A percentile compares a stretch with the other conserved stretches of the same genome.
Conservation (phyloP, 331 rosid genomes). For the Pyrus hybrid region DNA sequence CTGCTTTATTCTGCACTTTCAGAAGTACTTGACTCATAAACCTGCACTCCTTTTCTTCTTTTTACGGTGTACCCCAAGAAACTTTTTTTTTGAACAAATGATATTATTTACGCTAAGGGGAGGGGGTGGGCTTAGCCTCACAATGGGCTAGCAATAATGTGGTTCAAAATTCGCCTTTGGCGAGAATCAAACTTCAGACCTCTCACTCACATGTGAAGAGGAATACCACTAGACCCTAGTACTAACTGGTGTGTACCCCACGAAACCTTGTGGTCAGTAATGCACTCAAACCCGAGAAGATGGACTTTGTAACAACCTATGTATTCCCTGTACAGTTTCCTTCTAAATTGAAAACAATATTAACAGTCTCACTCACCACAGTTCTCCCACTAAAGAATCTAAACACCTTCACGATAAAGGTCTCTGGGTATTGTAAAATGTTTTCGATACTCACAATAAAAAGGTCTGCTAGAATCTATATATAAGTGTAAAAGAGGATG, state of each 20-base stretch:
- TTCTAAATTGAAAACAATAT: neutral
- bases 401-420: neutral
- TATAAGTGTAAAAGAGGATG: neutral
- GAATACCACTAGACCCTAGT: too few relatives aligned
- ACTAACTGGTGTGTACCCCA: too few relatives aligned
- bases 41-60: neutral
- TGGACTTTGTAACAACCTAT: neutral
- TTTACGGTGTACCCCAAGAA: neutral
- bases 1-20: slow-evolving; percentile 2
- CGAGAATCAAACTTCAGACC: too few relatives aligned
- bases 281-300: neutral
- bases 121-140: too few relatives aligned
- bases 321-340: neutral
- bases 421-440: neutral
- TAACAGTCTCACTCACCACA: neutral
- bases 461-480: neutral
- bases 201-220: too few relatives aligned
- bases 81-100: neutral
- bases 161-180: too few relatives aligned
- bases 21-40: neutral
- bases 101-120: too few relatives aligned
- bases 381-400: neutral
- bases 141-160: too few relatives aligned
- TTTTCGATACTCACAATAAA: neutral
- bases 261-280: neutral